Base-by-base conservation (phyloP, 164 flowering plant species). In the Aristolochia contorta region DNA sequence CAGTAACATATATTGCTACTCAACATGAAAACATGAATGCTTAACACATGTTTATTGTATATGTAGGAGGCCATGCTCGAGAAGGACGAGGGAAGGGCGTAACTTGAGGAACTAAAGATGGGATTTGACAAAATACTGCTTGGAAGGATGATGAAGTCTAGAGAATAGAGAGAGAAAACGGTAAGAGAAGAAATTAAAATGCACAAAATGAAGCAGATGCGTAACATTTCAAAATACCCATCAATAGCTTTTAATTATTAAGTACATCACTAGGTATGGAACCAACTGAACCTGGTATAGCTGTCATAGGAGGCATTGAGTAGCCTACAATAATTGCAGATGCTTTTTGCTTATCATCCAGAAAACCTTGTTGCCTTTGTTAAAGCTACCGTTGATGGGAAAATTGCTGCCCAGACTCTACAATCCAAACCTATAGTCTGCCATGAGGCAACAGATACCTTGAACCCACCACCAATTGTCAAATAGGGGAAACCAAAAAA, bases 321-420 rank as follows among this genome's bases (percentile, higher is more conserved):
- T 73, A 80, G 74, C 56, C 74, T 57, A 71, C 60, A 56, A 80
- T 61, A 57, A 65, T 51, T 52, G 67, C 65, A 49, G 81, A 66
- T 15, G 74, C 27, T 67, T 76, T 93, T 47, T 67, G 81, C 63
- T 82, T 77, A 46, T 88, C 97, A 61, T 83, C 97, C 55, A 77
- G 51, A 50, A 75, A 71, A 56, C 72, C 74, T 58, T 76, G 83
- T 51, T 73, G 77, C 73, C 85, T 82, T 51, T 77, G 89, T 59
- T 83, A 96, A 65, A 78, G 74, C 65, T 76, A 85, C 6, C 75
- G 68, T 8, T 84, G 57, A 57, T 87, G 76, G 54, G 91, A 72
- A 32, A 65, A 64, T 68, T 81, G 96, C 68, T 67, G 82, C 15
- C 74, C 80, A 52, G 73, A 58, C 56, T 81, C 89, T 47, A 75